Conservation (phyloP, 371 early-diverging fungal species). For the Mucor mucedo region DNA sequence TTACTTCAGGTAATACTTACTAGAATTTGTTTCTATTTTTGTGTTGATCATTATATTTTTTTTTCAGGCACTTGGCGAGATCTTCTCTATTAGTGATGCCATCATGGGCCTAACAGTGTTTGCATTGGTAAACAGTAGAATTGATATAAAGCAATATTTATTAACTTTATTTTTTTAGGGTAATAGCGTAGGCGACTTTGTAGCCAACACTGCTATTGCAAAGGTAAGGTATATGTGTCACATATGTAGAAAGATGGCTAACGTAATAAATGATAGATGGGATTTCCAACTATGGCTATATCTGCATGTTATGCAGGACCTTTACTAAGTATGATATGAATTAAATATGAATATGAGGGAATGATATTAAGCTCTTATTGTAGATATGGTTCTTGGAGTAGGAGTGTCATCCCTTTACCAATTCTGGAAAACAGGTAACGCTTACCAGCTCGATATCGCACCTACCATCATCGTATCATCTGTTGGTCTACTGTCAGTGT, state of each 20-base stretch:
- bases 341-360: neutral
- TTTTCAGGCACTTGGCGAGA: conserved; percentile 69
- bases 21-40: neutral
- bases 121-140: conserved; percentile 64
- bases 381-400: conserved; percentile 79
- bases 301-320: conserved; percentile 89
- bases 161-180: conserved; percentile 49
- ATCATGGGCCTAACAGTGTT: conserved; percentile 86
- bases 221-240: conserved; percentile 32
- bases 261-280: conserved; percentile 54
- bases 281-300: conserved; percentile 85
- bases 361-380: neutral
- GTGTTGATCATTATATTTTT: neutral
- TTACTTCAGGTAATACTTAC: conserved; percentile 58
- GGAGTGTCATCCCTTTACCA: conserved; percentile 71
- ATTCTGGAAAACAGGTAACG: conserved; percentile 42
- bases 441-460: conserved; percentile 54
- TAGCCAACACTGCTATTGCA: conserved; percentile 83
- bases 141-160: neutral
- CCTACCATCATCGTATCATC: conserved; percentile 62
- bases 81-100: conserved; percentile 79
- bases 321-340: conserved; percentile 61
- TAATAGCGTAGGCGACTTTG: conserved; percentile 84
- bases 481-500: conserved; percentile 49
- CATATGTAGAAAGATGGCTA: neutral